Base-by-base conservation (phyloP, 345 rosid species). In the Acer negundo region DNA sequence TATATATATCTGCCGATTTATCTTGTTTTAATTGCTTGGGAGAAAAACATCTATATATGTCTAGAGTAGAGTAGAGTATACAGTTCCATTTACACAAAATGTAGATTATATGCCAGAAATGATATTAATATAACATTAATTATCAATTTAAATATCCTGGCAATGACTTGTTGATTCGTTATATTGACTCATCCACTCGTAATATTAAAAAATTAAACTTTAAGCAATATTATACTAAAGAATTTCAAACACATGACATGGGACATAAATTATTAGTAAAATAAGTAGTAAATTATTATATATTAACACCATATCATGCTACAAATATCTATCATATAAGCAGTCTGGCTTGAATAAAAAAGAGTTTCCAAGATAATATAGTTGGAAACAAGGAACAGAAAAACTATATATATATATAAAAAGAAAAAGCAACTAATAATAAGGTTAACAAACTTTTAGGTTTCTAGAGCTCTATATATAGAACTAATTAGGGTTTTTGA, bases 401-500 rank as follows among this genome's bases (percentile, higher is more conserved):
- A 7, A 8, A 0, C 0, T 7, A 8, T 8, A 40, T 40, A 40
- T 42, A 42, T 42, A 9, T 7, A 42, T 42, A 42, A 8, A 42
- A 8, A 35, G 6, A 4, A 31, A 35, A 35, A 13, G 62, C 17
- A 12, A 59, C 53, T 4, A 47, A 23, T 35, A 5, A 38, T 12
- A 24, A 2, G 38, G 6, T 35, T 35, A 35, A 35, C 38, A 35
- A 4, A 35, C 38, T 35, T 42, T 8, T 42, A 42, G 46, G 46
- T 7, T 42, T 42, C 46, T 42, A 42, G 9, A 9, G 46, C 46
- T 42, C 13, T 46, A 46, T 53, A 53, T 53, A 53, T 53, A 11
- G 16, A 53, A n/a, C 20, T 44, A 75, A 10, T 62, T 75, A 62
- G 79, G 78, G 59, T 64, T 75, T 63, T 0, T 0, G 2, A 31